phyloP scores from a whole-genome alignment of 257 asterid species.

The Gardenia jasminoides region DNA sequence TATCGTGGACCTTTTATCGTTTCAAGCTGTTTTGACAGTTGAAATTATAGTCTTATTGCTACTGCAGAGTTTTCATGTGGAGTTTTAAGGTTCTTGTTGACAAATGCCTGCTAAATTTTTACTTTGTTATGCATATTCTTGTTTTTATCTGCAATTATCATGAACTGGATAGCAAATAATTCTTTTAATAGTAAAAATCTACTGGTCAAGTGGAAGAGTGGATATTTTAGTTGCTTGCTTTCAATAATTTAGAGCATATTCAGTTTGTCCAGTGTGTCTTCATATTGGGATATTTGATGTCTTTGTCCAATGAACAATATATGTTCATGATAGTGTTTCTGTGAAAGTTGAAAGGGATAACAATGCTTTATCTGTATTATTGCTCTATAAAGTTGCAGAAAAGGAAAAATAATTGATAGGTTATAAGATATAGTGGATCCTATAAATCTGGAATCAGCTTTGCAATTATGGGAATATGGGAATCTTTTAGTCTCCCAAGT shows the following conservation, averaged over 20 bases:
- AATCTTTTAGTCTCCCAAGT: not conserved
- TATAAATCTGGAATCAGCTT: not conserved
- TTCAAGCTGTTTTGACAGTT: not conserved
- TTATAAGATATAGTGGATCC: not conserved
- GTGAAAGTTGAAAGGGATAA: constrained; percentile 21
- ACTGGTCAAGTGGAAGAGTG: constrained; percentile 8
- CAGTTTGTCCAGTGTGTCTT: constrained; percentile 8
- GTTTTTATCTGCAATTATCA: constrained; percentile 1
- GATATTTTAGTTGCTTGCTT: constrained; percentile 17
- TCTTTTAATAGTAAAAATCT: constrained; percentile 12
- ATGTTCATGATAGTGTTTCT: constrained; percentile 16
- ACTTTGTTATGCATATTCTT: constrained; percentile 1
- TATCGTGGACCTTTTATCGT: not conserved
- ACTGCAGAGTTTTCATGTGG: constrained; percentile 4
- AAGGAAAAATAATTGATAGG: not conserved
- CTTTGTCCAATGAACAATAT: constrained; percentile 20
- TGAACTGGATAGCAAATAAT: not conserved
- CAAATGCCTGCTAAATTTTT: constrained; percentile 19
- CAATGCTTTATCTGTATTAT: not conserved
- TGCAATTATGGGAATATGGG: not conserved
- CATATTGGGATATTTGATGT: constrained; percentile 12
- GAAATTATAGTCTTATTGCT: not conserved
- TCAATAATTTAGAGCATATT: constrained; percentile 16
- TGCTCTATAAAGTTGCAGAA: not conserved
- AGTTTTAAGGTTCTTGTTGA: constrained; percentile 10